These are phyloP conservation scores for Lentinula lateritia DNA, from an alignment of 768 basidiomycete species.

Conservation along the genomic window DNA sequence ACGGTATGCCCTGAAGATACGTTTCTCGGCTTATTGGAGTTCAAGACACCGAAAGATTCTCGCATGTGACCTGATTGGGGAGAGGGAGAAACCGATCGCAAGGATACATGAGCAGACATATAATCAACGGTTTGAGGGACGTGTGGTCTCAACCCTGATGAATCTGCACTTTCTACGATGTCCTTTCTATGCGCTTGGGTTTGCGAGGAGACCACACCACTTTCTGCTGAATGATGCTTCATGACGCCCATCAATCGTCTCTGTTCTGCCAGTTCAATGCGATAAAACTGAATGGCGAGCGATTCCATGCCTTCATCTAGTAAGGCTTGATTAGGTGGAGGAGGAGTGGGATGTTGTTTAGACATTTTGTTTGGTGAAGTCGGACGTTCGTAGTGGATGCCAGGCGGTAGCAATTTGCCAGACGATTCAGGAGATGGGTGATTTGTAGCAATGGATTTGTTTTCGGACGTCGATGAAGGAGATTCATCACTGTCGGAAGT, in stretches of 20 bases:
- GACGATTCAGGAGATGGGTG: neutral
- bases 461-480: conserved; percentile 16
- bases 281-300: conserved; percentile 90
- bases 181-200: neutral
- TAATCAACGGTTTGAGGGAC: neutral
- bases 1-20: neutral
- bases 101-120: neutral
- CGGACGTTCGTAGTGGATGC: neutral
- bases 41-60: neutral
- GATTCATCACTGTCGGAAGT: conserved; percentile 21
- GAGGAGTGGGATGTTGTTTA: neutral
- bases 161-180: neutral
- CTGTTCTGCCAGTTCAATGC: conserved; percentile 89
- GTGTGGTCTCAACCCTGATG: neutral
- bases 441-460: neutral
- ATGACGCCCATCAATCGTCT: conserved; percentile 83
- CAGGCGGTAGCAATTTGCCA: neutral
- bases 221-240: conserved; percentile 81
- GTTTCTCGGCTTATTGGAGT: neutral
- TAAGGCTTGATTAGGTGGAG: conserved; percentile 22
- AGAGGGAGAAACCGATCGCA: neutral
- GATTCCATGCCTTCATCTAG: conserved; percentile 69
- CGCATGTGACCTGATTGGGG: neutral
- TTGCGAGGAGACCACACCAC: conserved; percentile 12
- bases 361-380: neutral